Base-by-base conservation (phyloP, 495 filamentous ascomycete species). In the Neurospora sp. region DNA sequence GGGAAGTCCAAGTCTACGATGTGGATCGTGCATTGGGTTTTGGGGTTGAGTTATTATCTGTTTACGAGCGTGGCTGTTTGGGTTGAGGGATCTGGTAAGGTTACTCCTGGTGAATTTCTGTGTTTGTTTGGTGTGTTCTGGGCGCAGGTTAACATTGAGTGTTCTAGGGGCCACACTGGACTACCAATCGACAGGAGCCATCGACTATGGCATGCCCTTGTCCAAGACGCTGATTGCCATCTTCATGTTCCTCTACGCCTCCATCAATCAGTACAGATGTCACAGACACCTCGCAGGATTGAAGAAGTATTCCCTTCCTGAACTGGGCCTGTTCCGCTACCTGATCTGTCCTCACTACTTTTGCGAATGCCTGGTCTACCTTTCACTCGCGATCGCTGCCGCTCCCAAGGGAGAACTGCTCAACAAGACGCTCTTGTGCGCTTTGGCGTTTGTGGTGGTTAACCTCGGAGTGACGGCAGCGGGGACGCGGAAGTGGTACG, bases 261-360 rank as follows among this genome's bases (percentile, higher is more conserved):
- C 92, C 69, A 85, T 89, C 35, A 82, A 92, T 74, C 96, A 99
- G 81, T 88, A 96, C 80, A 88, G 90, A 79, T 92, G 89, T 78
- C 96, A 99, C 80, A 84, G 82, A 54, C 91, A 97, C 80, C 90
- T 99, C 35, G 89, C 89, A 48, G 89, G 89, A 3, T 84, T 98
- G 46, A 89, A 91, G 78, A 96, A 93, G 75, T 98, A 98, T 79
- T 92, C 90, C 20, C 83, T 98, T 4, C 96, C 96, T 3, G 75
- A 81, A 0, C 75, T 80, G 12, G 90, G 90, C 5, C 77, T 91
- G 46, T 99, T 98, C 78, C 83, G 83, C 44, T 82, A 78, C 39
- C 75, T 95, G 20, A 82, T 97, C 11, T 96, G 90, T 74, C 94
- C 96, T n/a, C 96, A 98, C 83, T 99, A 98, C 80, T 91, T 90